Evolutionary conservation across 192 early-diverging fungal genomes (phyloP), one percentile per base, ranked within the genome.

Genomic region (Entomortierella chlamydospora): DNA sequence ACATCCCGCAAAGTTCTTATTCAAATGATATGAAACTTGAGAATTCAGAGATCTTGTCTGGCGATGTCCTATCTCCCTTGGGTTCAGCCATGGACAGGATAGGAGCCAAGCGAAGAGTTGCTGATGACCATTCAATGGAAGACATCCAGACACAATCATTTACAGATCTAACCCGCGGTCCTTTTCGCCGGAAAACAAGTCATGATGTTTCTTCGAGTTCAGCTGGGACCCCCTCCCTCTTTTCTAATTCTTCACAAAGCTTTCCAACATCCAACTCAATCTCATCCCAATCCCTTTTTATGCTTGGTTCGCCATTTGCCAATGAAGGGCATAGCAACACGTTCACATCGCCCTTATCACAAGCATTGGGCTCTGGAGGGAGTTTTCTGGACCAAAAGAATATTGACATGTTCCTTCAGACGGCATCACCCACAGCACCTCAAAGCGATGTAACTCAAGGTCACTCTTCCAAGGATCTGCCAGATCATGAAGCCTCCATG

Each of bases 111-210:
- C 61, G 76, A 25, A 47, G 76, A 1, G 76, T 70, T 0, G 62
- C 65, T 17, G 68, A 70, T 17, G 68, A 70, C 12, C 60, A 64
- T 28, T 34, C 43, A 22, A 66, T 79, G 76, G 76, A 79, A 18
- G 76, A 55, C 10, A 20, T 79, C 17, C 68, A 79, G 37, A 50
- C 37, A 17, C 28, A 62, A 8, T 70, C 63, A 2, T 20, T 59
- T 29, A 20, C 57, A 23, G 76, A 79, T 51, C 25, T 47, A 7
- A 49, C 42, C 13, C 61, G 76, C 25, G 76, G 76, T 25, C 76
- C 76, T n/a, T 79, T 70, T 34, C 67, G 76, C 34, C 66, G 76
- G 57, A 79, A 79, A 66, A 79, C 68, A n/a, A 79, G 76, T 62
- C 76, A 79, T 25, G 76, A 79, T 34, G 58, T 70, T 25, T 25